Base-by-base conservation (phyloP, 179 eudicot genomes). In the Sideroxylon spinosum region DNA sequence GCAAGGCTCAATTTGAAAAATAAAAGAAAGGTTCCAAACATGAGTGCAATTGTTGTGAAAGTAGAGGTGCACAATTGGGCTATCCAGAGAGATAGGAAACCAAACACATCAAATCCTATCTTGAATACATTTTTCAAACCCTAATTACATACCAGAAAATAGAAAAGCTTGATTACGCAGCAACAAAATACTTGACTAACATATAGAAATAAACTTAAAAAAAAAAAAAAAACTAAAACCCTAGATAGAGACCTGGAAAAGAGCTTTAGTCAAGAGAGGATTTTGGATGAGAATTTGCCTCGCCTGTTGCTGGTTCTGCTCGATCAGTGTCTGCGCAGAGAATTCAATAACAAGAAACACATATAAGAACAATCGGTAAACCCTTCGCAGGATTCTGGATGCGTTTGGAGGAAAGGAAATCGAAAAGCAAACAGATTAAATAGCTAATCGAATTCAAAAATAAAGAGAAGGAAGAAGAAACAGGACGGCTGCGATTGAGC, bases 291-390 rank as follows among this genome's bases (percentile, higher is more conserved):
- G 87, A 80, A 95, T 93, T 77, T 95, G 87, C 68, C 95, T 87
- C 22, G 98, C 98, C 80, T 95, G 98, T 13, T 86, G 87, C 82
- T 87, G 91, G 78, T 95, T 95, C 84, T 95, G 93, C 80, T 95
- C 93, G 9, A 95, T 90, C 59, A 92, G 73, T 19, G 86, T 74
- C 98, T 93, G 87, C 76, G 80, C 1, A 65, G 52, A 73, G 28
- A 77, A 75, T 26, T 12, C 50, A 72, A 25, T 48, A 48, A 6
- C 69, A 28, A 52, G 16, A 52, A 76, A 17, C 68, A 80, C 48
- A 20, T 32, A 28, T 50, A 37, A 28, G 62, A 53, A 5, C 13
- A 13, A 55, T 1, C 3, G 52, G 32, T 75, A 72, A 22, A 60
- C 22, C 8, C 13, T 44, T 37, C 11, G 20, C 28, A 37, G 3